These are phyloP conservation scores for Boletus reticulatus DNA, from an alignment of 768 basidiomycete genomes.

Conservation along the genomic window DNA sequence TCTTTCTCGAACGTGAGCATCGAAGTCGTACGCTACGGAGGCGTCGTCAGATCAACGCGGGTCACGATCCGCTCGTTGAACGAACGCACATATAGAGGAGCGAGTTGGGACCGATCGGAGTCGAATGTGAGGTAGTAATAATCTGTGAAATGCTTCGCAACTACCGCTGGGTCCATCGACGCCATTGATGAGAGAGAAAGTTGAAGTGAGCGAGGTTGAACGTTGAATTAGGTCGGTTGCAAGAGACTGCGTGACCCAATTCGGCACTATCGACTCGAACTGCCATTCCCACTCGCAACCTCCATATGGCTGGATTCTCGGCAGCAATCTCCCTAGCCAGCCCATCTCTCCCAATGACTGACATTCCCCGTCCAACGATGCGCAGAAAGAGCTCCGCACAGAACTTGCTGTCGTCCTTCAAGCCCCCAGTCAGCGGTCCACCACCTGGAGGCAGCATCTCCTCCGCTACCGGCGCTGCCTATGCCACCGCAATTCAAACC, in stretches of 20 bases:
- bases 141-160: constrained; percentile 77
- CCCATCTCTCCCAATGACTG: constrained; percentile 14
- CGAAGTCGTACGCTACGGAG: constrained; percentile 64
- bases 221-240: neutral
- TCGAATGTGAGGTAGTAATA: constrained; percentile 88
- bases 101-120: constrained; percentile 51
- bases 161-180: constrained; percentile 66
- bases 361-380: constrained; percentile 53
- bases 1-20: constrained; percentile 83
- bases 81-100: constrained; percentile 72
- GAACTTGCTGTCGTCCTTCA: constrained; percentile 80
- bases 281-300: neutral
- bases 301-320: constrained; percentile 19
- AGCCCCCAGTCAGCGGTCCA: constrained; percentile 26
- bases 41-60: constrained; percentile 24
- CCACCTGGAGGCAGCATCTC: constrained; percentile 33
- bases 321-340: constrained; percentile 4
- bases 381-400: constrained; percentile 85
- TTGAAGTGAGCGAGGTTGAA: neutral
- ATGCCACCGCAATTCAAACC: constrained; percentile 34
- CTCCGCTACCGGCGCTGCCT: constrained; percentile 38
- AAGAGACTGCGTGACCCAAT: constrained; percentile 14
- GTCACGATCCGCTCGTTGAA: constrained; percentile 13
- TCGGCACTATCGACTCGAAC: constrained; percentile 5
- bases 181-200: constrained; percentile 31